A percentile compares a stretch with the other conserved stretches of the same genome.
Evolutionary conservation across 75 land plant species (phyloP).

Genomic region (Picea sitchensis): DNA sequence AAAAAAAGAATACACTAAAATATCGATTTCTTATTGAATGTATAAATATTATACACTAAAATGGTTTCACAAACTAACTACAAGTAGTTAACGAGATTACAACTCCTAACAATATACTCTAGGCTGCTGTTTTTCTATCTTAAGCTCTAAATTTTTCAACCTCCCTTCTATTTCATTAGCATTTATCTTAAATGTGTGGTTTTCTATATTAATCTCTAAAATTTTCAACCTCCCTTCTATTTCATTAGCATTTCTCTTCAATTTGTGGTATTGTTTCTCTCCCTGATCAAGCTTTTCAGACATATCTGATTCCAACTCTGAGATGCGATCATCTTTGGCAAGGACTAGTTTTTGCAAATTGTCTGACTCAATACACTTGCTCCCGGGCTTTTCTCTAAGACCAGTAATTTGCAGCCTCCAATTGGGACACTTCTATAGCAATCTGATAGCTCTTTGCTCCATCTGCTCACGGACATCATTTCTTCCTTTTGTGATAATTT

Average conservation of each 20-base stretch:
- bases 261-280: slow-evolving; percentile 10
- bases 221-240: slow-evolving; percentile 27
- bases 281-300: slow-evolving; percentile 19
- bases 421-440: slow-evolving; percentile 92
- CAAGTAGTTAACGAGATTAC: too few relatives aligned
- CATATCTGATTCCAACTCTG: slow-evolving; percentile 48
- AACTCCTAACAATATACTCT: too few relatives aligned
- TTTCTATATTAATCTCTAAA: slow-evolving; percentile 45
- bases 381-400: slow-evolving; percentile 58
- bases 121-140: too few relatives aligned
- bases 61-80: too few relatives aligned
- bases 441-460: slow-evolving; percentile 92
- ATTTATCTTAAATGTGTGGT: too few relatives aligned
- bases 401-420: slow-evolving; percentile 77
- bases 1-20: too few relatives aligned
- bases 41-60: too few relatives aligned
- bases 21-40: too few relatives aligned
- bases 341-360: slow-evolving; percentile 35
- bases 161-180: too few relatives aligned
- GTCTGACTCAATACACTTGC: slow-evolving; percentile 49
- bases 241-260: slow-evolving; percentile 26
- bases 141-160: too few relatives aligned
- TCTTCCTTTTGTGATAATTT: slow-evolving; percentile 45
- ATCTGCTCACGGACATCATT: slow-evolving; percentile 69
- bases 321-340: slow-evolving; percentile 47